Evolutionary conservation across 768 basidiomycete species (phyloP).

Genomic region (Pleurotus salmoneostramineus): DNA sequence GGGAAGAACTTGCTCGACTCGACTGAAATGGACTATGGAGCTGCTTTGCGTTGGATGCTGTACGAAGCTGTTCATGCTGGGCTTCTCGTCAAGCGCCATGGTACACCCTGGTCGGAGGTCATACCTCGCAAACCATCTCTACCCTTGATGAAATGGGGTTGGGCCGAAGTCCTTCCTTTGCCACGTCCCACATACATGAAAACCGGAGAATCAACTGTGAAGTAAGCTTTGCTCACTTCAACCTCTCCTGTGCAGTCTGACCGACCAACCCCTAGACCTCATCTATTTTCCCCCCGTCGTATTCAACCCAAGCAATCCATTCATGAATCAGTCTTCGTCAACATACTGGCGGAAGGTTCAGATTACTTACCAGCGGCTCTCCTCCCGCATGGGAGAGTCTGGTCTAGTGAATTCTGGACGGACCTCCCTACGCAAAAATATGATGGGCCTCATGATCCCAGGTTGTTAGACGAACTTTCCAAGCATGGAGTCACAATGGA

Average conservation of each 20-base stretch:
- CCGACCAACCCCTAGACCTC: neutral
- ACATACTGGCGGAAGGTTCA: neutral
- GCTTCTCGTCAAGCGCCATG: constrained; percentile 5
- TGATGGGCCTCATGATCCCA: neutral
- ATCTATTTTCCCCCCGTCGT: neutral
- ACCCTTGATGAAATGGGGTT: neutral
- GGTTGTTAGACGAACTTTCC: neutral
- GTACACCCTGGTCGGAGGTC: constrained; percentile 1
- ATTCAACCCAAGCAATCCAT: constrained; percentile 4
- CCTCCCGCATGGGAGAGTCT: neutral
- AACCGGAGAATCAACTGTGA: neutral
- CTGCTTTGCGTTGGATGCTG: constrained; percentile 11
- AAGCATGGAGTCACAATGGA: neutral
- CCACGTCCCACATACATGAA: neutral
- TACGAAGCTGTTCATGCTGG: constrained; percentile 13
- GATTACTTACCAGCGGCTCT: neutral
- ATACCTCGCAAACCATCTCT: neutral
- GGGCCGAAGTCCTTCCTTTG: neutral
- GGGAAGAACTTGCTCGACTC: neutral
- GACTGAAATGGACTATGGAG: neutral
- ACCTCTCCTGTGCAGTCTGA: neutral
- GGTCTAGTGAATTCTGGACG: neutral
- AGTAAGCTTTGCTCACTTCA: neutral
- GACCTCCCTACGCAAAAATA: neutral
- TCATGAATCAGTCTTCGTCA: constrained; percentile 8